Conservation (phyloP, 192 early-diverging fungal species). For the Coemansia guatemalensis region DNA sequence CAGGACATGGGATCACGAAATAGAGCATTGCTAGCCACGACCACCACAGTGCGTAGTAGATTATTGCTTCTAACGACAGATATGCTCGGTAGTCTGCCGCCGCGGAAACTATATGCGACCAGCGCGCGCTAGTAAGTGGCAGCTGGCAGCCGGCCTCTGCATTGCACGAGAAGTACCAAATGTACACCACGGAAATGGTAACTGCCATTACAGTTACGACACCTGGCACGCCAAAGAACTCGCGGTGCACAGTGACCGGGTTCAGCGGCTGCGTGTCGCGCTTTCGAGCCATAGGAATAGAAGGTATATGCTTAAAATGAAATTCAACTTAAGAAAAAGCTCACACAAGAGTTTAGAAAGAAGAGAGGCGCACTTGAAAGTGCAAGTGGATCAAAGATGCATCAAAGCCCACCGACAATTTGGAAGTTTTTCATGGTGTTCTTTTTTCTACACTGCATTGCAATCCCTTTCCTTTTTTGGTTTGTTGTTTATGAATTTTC, state of each 20-base stretch:
- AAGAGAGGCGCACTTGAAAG: not conserved
- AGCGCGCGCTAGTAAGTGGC: slow-evolving; percentile 19
- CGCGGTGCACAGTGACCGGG: slow-evolving; percentile 70
- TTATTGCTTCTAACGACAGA: slow-evolving; percentile 27
- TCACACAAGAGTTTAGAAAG: too few species aligned
- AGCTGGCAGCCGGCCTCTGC: slow-evolving; percentile 58
- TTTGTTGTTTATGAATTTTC: not conserved
- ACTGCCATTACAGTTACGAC: slow-evolving; percentile 57
- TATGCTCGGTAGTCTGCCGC: slow-evolving; percentile 55
- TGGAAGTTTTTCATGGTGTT: not conserved
- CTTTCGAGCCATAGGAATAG: slow-evolving; percentile 1
- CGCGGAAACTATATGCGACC: slow-evolving; percentile 31
- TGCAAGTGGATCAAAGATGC: not conserved
- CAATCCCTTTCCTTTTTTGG: not conserved
- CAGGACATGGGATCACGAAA: slow-evolving; percentile 67
- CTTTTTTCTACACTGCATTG: not conserved
- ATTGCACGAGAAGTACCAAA: slow-evolving; percentile 54
- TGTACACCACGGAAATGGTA: slow-evolving; percentile 42
- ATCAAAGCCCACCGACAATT: not conserved
- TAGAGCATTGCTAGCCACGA: slow-evolving; percentile 65
- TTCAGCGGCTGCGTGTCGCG: slow-evolving; percentile 46
- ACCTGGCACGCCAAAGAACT: slow-evolving; percentile 75
- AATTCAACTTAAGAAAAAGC: not conserved
- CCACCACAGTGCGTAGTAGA: slow-evolving; percentile 66
- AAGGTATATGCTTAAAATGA: not conserved